Conservation (phyloP, 1,284 basidiomycete species). For the Heimioporus retisporus region DNA sequence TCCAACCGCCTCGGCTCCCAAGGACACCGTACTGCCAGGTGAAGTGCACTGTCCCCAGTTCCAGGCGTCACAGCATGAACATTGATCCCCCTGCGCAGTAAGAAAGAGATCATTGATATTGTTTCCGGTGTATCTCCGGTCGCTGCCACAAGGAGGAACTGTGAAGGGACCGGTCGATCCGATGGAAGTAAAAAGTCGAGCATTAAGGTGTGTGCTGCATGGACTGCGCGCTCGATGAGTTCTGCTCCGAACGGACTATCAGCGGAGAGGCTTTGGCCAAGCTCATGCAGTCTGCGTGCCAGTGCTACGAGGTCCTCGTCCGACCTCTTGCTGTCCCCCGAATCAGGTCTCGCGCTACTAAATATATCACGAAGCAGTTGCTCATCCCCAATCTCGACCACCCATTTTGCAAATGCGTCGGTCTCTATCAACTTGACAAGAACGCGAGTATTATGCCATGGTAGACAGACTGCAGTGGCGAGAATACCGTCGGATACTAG, state of each 20-base stretch:
- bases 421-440: not conserved
- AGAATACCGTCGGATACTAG: not conserved
- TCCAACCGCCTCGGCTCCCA: slow-evolving; percentile 8
- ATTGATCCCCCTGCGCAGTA: not conserved
- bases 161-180: not conserved
- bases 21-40: slow-evolving; percentile 4
- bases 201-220: not conserved
- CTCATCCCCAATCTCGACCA: not conserved
- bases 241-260: not conserved
- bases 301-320: slow-evolving; percentile 1
- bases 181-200: slow-evolving; percentile 6
- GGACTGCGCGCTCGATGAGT: slow-evolving; percentile 2
- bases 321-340: not conserved
- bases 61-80: not conserved
- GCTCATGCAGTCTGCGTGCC: not conserved
- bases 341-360: slow-evolving; percentile 6
- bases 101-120: not conserved
- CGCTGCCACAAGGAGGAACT: not conserved
- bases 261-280: not conserved
- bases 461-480: slow-evolving; percentile 3
- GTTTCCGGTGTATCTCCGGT: slow-evolving; percentile 2
- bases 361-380: not conserved
- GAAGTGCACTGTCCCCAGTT: not conserved
- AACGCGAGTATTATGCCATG: slow-evolving; percentile 6
- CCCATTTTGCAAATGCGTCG: not conserved